phyloP scores from a whole-genome alignment of 495 filamentous ascomycete genomes.

The Friedmanniomyces endolithicus region DNA sequence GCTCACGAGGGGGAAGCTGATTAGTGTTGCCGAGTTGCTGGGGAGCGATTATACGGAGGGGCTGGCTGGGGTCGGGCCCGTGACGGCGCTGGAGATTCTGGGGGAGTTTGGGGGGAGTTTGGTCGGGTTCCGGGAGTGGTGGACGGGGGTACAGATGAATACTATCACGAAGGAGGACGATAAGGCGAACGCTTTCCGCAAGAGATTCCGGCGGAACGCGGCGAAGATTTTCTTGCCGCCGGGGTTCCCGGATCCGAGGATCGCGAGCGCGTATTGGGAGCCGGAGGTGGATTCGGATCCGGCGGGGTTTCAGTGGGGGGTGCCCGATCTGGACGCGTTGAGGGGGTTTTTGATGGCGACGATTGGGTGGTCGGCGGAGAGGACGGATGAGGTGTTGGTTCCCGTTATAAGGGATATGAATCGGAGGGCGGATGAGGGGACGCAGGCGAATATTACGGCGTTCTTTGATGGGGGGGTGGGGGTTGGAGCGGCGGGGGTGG shows the following conservation, averaged over 20 bases:
- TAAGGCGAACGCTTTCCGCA: conserved; percentile 49
- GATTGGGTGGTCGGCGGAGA: conserved; percentile 80
- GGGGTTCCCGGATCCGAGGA: conserved; percentile 60
- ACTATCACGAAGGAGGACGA: conserved; percentile 41
- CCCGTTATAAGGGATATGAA: conserved; percentile 95
- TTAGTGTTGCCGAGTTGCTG: conserved; percentile 75
- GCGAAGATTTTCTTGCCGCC: conserved; percentile 75
- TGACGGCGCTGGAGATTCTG: conserved; percentile 82
- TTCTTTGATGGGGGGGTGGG: conserved; percentile 61
- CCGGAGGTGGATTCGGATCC: conserved; percentile 73
- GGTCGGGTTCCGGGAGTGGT: conserved; percentile 73
- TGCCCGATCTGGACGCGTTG: conserved; percentile 79
- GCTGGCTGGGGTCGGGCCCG: conserved; percentile 76
- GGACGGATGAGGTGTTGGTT: conserved; percentile 87
- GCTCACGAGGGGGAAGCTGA: conserved; percentile 68
- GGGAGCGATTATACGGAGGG: conserved; percentile 94
- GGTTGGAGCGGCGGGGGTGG: conserved; percentile 26
- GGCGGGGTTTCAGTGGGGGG: conserved; percentile 82
- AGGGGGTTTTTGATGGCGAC: conserved; percentile 82
- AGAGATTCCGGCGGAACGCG: conserved; percentile 61
- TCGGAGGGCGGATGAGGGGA: conserved; percentile 68
- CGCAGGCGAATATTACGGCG: conserved; percentile 89
- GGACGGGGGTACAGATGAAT: conserved; percentile 58
- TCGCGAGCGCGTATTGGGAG: conserved; percentile 67
- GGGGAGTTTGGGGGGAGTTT: conserved; percentile 63